A percentile compares a stretch with the other conserved stretches of the same genome.
phyloP scores from a whole-genome alignment of 176 grass and related monocot species.

The Bolboschoenus planiculmis region DNA sequence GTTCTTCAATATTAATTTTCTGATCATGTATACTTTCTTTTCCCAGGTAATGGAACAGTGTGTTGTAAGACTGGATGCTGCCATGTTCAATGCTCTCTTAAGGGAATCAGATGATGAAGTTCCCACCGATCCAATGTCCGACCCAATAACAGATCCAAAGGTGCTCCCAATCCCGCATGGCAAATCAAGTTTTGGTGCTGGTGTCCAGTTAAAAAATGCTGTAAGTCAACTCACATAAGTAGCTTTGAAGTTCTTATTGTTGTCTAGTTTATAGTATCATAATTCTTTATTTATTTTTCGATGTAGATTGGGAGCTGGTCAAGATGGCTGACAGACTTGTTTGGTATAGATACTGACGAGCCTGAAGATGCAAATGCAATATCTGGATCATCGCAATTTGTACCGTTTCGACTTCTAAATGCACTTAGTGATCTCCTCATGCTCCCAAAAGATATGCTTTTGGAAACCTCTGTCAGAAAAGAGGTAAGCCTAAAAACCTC shows the following conservation, averaged over 20 bases:
- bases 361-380: constrained; percentile 31
- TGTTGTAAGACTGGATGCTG: constrained; percentile 78
- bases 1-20: not conserved
- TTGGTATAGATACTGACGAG: constrained; percentile 87
- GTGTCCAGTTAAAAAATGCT: constrained; percentile 97
- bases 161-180: constrained; percentile 76
- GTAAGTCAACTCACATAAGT: constrained; percentile 44
- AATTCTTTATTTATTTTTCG: not conserved
- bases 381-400: constrained; percentile 37
- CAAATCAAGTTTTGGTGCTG: constrained; percentile 84
- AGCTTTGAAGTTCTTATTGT: constrained; percentile 2
- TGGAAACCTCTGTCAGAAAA: constrained; percentile 63
- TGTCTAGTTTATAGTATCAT: not conserved
- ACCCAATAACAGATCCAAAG: constrained; percentile 80
- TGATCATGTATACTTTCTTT: constrained; percentile 12
- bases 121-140: constrained; percentile 72
- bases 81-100: constrained; percentile 99
- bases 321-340: constrained; percentile 70
- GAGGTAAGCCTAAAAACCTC: constrained; percentile 41
- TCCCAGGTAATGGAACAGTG: constrained; percentile 90
- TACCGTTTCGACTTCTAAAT: constrained; percentile 77
- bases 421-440: constrained; percentile 97
- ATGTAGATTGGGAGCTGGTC: constrained; percentile 94
- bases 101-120: constrained; percentile 84
- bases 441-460: constrained; percentile 92